Conservation (phyloP, 305 asterid species). For the Petunia hybrid region DNA sequence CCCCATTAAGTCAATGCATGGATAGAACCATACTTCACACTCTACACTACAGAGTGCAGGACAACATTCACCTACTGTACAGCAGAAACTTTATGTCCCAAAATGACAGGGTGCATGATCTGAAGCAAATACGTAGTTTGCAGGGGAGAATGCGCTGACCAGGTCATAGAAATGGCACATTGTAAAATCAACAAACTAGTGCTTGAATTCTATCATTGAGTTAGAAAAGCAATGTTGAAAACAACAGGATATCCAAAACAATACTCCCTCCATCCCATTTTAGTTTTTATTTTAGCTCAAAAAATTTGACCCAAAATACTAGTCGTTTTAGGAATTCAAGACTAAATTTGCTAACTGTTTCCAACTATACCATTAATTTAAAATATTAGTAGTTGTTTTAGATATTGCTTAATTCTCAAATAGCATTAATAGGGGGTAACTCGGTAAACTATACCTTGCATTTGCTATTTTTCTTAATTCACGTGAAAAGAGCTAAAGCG, state of each 20-base stretch:
- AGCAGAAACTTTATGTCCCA: background rate
- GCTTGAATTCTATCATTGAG: constrained; percentile 10
- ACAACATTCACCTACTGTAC: background rate
- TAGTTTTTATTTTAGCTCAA: too few relatives aligned
- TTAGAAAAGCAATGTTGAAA: background rate
- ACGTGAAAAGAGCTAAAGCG: too few relatives aligned
- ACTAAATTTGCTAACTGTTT: too few relatives aligned
- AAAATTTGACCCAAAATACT: too few relatives aligned
- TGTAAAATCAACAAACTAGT: constrained; percentile 9
- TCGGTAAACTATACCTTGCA: too few relatives aligned
- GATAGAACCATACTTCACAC: constrained; percentile 26
- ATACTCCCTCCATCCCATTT: background rate
- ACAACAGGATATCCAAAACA: background rate
- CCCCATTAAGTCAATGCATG: constrained; percentile 9
- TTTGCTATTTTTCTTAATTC: too few relatives aligned
- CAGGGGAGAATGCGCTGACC: constrained; percentile 14
- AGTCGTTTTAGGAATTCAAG: too few relatives aligned
- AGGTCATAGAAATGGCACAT: background rate
- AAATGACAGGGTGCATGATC: constrained; percentile 13
- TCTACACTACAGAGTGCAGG: background rate
- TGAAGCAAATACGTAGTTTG: background rate
- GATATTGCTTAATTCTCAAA: too few relatives aligned
- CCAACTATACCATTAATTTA: too few relatives aligned
- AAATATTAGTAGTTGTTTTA: too few relatives aligned
- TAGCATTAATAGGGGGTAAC: too few relatives aligned